Base-by-base conservation (phyloP, 495 filamentous ascomycete genomes). In the Evernia prunastri region DNA sequence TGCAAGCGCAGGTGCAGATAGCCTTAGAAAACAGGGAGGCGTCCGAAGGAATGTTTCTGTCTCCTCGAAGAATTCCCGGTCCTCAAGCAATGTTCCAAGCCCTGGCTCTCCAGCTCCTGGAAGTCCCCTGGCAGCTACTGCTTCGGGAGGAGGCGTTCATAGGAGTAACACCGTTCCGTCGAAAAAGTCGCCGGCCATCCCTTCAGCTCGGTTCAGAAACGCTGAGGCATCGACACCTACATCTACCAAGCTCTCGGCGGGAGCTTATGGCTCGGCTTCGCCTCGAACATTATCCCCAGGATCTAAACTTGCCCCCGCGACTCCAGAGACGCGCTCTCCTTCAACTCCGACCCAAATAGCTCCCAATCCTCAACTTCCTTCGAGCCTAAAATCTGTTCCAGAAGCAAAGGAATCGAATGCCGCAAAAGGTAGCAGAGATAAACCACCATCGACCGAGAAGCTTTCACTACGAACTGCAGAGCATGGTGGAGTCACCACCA, bases 81-180 rank as follows among this genome's bases (percentile, higher is more conserved):
- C 84, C 51, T 91, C 88, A 5, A 86, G 86, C 69, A 86, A 80
- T 63, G 78, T 81, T 36, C 84, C 88, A 5, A 91, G 86, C 62
- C 89, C 90, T 6, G 83, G 81, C 13, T 91, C 87, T 56, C 89
- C 90, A 12, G 81, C 84, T 2, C 81, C 83, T 11, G 72, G 75
- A 25, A 77, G 76, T 53, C 77, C 77, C 9, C 60, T 67, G 12
- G 62, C 69, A 39, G 64, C 76, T 9, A 65, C 75, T 9, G 80
- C 75, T 7, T 76, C 79, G 11, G 79, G 78, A 33, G 79, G 83
- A 65, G 91, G 91, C 11, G 81, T 98, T 43, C 87, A 89, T 65
- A 82, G 94, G 68, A 97, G 92, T 75, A 98, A 97, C 74, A 98
- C 94, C 12, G 76, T 97, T 23, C 94, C 94, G n/a, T 93, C 92